These are phyloP conservation scores for Berberis thunbergii DNA, from an alignment of 164 flowering plant genomes.

Conservation along the genomic window DNA sequence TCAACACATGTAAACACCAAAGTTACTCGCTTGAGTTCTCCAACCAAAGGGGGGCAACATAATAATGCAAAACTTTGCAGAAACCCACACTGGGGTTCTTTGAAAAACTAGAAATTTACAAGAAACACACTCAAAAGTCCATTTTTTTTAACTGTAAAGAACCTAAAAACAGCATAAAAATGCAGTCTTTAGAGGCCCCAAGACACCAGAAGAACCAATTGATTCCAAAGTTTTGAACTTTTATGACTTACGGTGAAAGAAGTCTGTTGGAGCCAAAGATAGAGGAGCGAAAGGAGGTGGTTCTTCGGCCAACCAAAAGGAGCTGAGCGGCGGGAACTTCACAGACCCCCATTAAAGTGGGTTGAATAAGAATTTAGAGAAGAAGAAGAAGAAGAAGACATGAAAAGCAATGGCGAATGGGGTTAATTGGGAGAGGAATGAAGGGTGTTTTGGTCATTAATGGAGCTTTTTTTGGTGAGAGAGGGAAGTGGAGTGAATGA, in stretches of 20 bases:
- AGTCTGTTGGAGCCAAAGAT: constrained; percentile 11
- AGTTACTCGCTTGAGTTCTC: too few relatives aligned
- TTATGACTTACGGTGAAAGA: constrained; percentile 21
- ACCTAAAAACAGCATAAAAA: neutral
- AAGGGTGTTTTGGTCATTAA: too few relatives aligned
- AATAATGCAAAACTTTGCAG: neutral
- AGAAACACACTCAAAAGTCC: neutral
- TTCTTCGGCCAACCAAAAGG: constrained; percentile 9
- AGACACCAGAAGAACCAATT: too few relatives aligned
- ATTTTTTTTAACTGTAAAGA: neutral
- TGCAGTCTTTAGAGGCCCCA: neutral
- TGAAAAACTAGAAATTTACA: constrained; percentile 8
- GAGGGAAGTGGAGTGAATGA: too few relatives aligned
- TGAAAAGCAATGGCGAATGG: too few relatives aligned
- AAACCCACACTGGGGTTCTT: constrained; percentile 15
- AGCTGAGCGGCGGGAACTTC: constrained; percentile 17
- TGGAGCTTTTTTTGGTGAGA: too few relatives aligned
- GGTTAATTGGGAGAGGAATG: too few relatives aligned
- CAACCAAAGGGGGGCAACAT: too few relatives aligned
- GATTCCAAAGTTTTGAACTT: too few relatives aligned
- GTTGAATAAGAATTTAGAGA: too few relatives aligned
- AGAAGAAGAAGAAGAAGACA: too few relatives aligned
- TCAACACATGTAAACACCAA: too few relatives aligned
- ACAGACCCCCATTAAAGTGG: constrained; percentile 18
- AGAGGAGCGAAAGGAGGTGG: constrained; percentile 15